Evolutionary conservation across 2,329 filamentous ascomycete species (phyloP).

Genomic region (Talaromyces sp.): DNA sequence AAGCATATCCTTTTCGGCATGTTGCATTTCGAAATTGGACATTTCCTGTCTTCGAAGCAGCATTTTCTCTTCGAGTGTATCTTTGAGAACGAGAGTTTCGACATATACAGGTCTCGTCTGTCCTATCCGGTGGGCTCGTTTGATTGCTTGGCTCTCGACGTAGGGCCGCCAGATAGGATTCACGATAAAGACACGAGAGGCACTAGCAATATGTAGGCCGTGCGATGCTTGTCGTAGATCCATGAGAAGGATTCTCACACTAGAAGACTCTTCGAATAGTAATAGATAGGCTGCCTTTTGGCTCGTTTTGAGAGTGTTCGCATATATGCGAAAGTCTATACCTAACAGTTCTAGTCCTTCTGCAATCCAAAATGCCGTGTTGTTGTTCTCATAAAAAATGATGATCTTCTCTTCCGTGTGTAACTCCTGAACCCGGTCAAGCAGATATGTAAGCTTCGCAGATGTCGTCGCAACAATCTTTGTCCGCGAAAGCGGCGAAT

Average conservation of each 20-base stretch:
- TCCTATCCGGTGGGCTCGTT: slow-evolving; percentile 82
- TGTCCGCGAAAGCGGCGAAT: slow-evolving; percentile 57
- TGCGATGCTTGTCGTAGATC: slow-evolving; percentile 86
- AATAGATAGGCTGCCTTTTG: slow-evolving; percentile 72
- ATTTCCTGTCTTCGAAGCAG: slow-evolving; percentile 69
- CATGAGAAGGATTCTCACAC: slow-evolving; percentile 79
- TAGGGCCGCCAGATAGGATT: slow-evolving; percentile 81
- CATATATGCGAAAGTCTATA: slow-evolving; percentile 59
- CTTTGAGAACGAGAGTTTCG: slow-evolving; percentile 76
- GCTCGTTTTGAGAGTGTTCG: slow-evolving; percentile 54
- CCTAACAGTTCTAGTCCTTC: slow-evolving; percentile 72
- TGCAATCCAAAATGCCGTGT: slow-evolving; percentile 80
- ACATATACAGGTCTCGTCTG: slow-evolving; percentile 76
- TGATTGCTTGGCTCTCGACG: slow-evolving; percentile 86
- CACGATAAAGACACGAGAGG: slow-evolving; percentile 83
- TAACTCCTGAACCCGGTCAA: slow-evolving; percentile 67
- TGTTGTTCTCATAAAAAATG: slow-evolving; percentile 87
- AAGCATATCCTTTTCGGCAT: slow-evolving; percentile 55
- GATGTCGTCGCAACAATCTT: slow-evolving; percentile 76
- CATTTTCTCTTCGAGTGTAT: slow-evolving; percentile 82
- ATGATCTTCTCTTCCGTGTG: slow-evolving; percentile 78
- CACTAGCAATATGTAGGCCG: slow-evolving; percentile 78
- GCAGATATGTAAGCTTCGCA: slow-evolving; percentile 79
- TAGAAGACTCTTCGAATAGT: slow-evolving; percentile 67
- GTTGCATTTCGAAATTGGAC: slow-evolving; percentile 60